A percentile compares a stretch with the other conserved stretches of the same genome.
Conservation (phyloP, 2,329 filamentous ascomycete species). For the Arthrobotrys iridis region DNA sequence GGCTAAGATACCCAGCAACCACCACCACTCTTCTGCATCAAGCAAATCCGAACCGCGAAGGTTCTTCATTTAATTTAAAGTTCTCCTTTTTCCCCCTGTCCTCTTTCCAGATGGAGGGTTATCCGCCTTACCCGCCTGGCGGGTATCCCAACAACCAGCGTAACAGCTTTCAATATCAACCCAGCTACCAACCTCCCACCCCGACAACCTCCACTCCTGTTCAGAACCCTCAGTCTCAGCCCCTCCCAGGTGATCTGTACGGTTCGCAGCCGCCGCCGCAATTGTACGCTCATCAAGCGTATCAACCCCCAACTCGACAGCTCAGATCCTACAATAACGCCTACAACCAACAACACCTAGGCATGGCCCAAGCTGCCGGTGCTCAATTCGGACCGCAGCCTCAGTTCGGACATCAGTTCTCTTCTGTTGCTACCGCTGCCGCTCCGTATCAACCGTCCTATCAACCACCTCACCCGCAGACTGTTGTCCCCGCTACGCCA, state of each 20-base stretch:
- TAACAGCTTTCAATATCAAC: slow-evolving; percentile 33
- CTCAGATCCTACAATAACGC: slow-evolving; percentile 27
- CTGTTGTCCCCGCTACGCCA: background rate
- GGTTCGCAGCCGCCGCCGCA: slow-evolving; percentile 20
- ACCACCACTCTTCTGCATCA: background rate
- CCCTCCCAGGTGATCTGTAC: slow-evolving; percentile 21
- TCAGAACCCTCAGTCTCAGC: slow-evolving; percentile 14
- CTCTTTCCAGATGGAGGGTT: slow-evolving; percentile 41
- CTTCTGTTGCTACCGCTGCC: background rate
- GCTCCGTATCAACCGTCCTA: slow-evolving; percentile 26
- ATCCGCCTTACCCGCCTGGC: slow-evolving; percentile 43
- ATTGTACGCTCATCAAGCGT: slow-evolving; percentile 43
- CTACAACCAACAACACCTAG: slow-evolving; percentile 23
- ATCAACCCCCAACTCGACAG: slow-evolving; percentile 50
- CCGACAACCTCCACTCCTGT: background rate
- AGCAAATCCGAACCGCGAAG: slow-evolving; percentile 44
- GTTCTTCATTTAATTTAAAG: background rate
- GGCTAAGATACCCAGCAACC: slow-evolving; percentile 25
- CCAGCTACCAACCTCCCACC: slow-evolving; percentile 38
- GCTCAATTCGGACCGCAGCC: slow-evolving; percentile 11
- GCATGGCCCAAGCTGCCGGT: background rate
- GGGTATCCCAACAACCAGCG: slow-evolving; percentile 51
- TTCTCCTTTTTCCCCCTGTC: background rate
- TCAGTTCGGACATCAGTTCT: background rate
- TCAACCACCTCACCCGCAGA: slow-evolving; percentile 26